Conservation (phyloP, 2,329 filamentous ascomycete species). For the Sphaerulina vaccinii region DNA sequence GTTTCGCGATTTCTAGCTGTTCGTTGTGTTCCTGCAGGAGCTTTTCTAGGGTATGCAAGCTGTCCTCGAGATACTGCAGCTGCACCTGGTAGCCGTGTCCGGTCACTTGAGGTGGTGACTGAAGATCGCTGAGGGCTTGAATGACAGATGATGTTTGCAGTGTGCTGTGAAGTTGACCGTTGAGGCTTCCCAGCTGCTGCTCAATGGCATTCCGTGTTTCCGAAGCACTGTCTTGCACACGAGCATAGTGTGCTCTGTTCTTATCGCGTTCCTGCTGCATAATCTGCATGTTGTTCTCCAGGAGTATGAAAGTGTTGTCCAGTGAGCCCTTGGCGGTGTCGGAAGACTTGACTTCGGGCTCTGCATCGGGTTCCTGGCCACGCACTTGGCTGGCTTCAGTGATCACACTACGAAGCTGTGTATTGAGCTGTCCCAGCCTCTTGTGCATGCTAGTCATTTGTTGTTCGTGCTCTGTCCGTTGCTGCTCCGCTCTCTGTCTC, state of each 20-base stretch:
- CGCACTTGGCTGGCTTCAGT: conserved; percentile 31
- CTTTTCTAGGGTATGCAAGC: conserved; percentile 45
- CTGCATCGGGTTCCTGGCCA: conserved; percentile 27
- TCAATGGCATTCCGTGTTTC: conserved; percentile 32
- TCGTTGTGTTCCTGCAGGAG: conserved; percentile 34
- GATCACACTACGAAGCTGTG: conserved; percentile 34
- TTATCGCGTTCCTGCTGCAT: conserved; percentile 32
- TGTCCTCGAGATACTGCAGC: conserved; percentile 64
- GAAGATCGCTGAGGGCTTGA: conserved; percentile 52
- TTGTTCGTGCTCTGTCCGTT: conserved; percentile 27
- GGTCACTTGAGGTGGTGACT: conserved; percentile 58
- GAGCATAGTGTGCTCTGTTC: conserved; percentile 27
- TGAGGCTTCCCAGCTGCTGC: conserved; percentile 34
- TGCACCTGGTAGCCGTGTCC: conserved; percentile 64
- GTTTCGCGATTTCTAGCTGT: conserved; percentile 29
- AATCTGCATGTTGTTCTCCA: conserved; percentile 31
- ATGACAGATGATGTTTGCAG: conserved; percentile 48
- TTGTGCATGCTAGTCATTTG: conserved; percentile 34
- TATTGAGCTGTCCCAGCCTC: conserved; percentile 35
- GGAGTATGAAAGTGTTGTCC: conserved; percentile 26
- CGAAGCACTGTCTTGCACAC: conserved; percentile 28
- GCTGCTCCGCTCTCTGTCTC: conserved; percentile 1
- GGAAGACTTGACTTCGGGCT: conserved; percentile 22
- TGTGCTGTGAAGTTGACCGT: conserved; percentile 35
- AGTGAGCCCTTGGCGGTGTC: conserved; percentile 18